Evolutionary conservation across 495 filamentous ascomycete species (phyloP).

Genomic region (Aspergillus incahuasiensis): DNA sequence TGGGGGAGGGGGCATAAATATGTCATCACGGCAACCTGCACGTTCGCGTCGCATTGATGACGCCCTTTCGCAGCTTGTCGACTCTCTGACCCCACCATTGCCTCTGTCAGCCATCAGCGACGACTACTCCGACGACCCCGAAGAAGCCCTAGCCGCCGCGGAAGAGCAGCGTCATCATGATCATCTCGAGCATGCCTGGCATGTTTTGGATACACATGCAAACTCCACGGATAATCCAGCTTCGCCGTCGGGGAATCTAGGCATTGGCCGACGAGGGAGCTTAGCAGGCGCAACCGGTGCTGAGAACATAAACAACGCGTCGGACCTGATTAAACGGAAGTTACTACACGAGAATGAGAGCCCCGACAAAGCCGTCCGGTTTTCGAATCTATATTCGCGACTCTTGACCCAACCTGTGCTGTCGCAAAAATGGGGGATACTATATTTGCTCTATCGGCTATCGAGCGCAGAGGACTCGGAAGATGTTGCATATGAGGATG

Average conservation of each 20-base stretch:
- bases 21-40: slow-evolving; percentile 35
- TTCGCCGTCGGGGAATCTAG: slow-evolving; percentile 23
- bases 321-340: slow-evolving; percentile 85
- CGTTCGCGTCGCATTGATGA: slow-evolving; percentile 50
- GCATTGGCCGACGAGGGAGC: slow-evolving; percentile 30
- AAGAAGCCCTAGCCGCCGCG: slow-evolving; percentile 38
- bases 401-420: slow-evolving; percentile 86
- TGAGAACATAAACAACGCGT: slow-evolving; percentile 77
- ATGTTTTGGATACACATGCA: slow-evolving; percentile 31
- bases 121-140: slow-evolving; percentile 37
- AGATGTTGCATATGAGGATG: slow-evolving; percentile 22
- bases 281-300: slow-evolving; percentile 29
- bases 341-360: slow-evolving; percentile 67
- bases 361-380: slow-evolving; percentile 79
- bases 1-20: slow-evolving; percentile 22
- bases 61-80: slow-evolving; percentile 52
- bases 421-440: slow-evolving; percentile 92
- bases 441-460: slow-evolving; percentile 83
- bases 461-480: slow-evolving; percentile 50
- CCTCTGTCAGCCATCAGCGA: slow-evolving; percentile 29
- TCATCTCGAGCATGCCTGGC: slow-evolving; percentile 44
- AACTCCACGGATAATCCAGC: slow-evolving; percentile 25
- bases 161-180: slow-evolving; percentile 43
- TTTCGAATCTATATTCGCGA: slow-evolving; percentile 82
- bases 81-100: slow-evolving; percentile 43